A percentile compares a stretch with the other conserved stretches of the same genome.
phyloP scores from a whole-genome alignment of 2,329 filamentous ascomycete species.

The Claviceps pazoutovae region DNA sequence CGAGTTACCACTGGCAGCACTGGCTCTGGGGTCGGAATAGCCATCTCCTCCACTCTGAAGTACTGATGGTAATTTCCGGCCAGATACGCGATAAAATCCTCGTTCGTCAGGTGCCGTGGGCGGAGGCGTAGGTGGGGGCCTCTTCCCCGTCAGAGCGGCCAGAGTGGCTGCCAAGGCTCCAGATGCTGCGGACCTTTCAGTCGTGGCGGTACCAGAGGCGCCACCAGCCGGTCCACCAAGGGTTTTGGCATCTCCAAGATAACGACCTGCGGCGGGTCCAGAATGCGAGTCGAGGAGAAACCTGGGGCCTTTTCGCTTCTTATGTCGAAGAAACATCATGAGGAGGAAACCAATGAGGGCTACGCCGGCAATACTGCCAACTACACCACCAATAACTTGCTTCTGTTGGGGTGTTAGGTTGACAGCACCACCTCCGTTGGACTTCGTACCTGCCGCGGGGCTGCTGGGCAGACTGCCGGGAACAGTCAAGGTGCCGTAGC shows the following conservation, averaged over 20 bases:
- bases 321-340: conserved; percentile 40
- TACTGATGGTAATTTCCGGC: conserved; percentile 50
- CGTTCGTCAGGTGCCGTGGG: conserved; percentile 30
- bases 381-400: conserved; percentile 39
- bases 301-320: conserved; percentile 33
- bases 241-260: conserved; percentile 5
- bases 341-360: conserved; percentile 41
- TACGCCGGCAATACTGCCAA: conserved; percentile 43
- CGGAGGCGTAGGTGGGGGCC: conserved; percentile 15
- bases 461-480: not conserved
- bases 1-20: conserved; percentile 33
- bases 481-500: not conserved
- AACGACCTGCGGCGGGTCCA: conserved; percentile 9
- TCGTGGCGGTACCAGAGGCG: conserved; percentile 23
- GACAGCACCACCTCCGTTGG: conserved; percentile 7
- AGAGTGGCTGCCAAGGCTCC: conserved; percentile 32
- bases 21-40: conserved; percentile 36
- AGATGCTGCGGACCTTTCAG: conserved; percentile 26
- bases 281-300: conserved; percentile 28
- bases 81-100: conserved; percentile 52
- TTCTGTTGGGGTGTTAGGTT: conserved; percentile 20
- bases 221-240: conserved; percentile 11
- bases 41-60: conserved; percentile 49
- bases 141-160: conserved; percentile 31
- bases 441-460: not conserved